Conservation (phyloP, 1,284 basidiomycete genomes). For the Rhizoctonia solani region DNA sequence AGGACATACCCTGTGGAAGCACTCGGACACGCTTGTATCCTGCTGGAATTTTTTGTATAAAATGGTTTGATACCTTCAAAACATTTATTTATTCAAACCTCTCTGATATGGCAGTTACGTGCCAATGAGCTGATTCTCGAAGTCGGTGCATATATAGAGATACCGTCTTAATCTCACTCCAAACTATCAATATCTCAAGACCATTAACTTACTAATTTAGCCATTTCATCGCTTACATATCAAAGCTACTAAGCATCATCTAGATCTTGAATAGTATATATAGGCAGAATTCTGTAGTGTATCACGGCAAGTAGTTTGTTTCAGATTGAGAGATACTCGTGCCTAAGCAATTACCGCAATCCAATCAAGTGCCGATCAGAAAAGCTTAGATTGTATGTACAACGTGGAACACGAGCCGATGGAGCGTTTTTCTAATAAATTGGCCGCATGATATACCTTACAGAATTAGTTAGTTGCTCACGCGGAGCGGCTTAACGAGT, state of each 20-base stretch:
- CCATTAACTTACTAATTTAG: too few species aligned
- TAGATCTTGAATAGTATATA: not conserved
- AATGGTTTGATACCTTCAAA: slow-evolving; percentile 30
- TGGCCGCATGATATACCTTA: not conserved
- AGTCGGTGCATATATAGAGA: too few species aligned
- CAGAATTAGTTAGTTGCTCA: not conserved
- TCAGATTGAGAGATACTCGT: not conserved
- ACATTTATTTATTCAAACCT: slow-evolving; percentile 30
- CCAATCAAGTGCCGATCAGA: slow-evolving; percentile 1
- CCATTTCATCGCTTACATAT: too few species aligned
- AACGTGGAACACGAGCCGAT: not conserved
- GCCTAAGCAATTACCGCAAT: not conserved
- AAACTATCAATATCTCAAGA: too few species aligned
- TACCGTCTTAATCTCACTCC: too few species aligned
- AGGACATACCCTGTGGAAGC: slow-evolving; percentile 17
- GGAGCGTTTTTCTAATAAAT: not conserved
- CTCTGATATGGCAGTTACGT: not conserved
- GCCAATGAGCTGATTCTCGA: not conserved
- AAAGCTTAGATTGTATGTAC: not conserved
- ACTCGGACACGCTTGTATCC: slow-evolving; percentile 13
- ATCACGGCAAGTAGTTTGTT: not conserved
- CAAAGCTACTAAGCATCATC: not conserved
- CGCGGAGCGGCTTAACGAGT: too few species aligned
- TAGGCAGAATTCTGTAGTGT: not conserved
- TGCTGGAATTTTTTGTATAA: slow-evolving; percentile 9